Evolutionary conservation across 768 basidiomycete genomes (phyloP), one percentile per base, ranked within the genome.

Genomic region (Leccinum disarticulatum): DNA sequence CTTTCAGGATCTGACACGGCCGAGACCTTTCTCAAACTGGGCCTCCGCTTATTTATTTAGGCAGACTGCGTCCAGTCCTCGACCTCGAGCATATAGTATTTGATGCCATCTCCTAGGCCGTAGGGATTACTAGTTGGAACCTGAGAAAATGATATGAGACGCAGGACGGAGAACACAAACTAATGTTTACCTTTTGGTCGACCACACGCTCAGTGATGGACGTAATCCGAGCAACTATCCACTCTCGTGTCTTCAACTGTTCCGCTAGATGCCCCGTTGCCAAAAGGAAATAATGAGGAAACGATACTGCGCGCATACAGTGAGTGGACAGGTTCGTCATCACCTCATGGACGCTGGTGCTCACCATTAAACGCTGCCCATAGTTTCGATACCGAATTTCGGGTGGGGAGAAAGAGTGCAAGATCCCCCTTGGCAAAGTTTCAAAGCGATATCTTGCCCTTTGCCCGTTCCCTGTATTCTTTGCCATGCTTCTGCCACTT

Each of bases 401-500:
- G 81, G 0, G 97, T 99, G 2, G 97, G 97, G 14, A 99, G 78
- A 76, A 99, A 99, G 31, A 99, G 78, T 1, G 95, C 96, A 54
- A 99, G 79, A 75, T 99, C 97, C 10, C 95, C 95, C 71, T 94
- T 95, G 8, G 89, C 81, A 65, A 98, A 98, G 76, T 95, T 96
- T 66, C 93, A 81, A 75, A 98, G 97, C 0, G 95, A 91, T 57
- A 99, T 96, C 76, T 97, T 97, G 58, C 95, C 93, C 74, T 90
- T 94, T 15, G 95, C 90, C n/a, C 91, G 85, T 64, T 98, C 96
- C 49, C 95, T 83, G 60, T 98, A 98, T 64, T 93, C 89, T 70
- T 93, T 96, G 77, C 93, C 96, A 70, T 95, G 94, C 71, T 94
- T 97, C 77, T 95, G 92, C 94, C 95, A 98, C 72, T 96, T 97